A percentile compares a stretch with the other conserved stretches of the same genome.
Evolutionary conservation across 2,329 filamentous ascomycete genomes (phyloP).

Genomic region (Immersiporthe knoxdaviesiana): DNA sequence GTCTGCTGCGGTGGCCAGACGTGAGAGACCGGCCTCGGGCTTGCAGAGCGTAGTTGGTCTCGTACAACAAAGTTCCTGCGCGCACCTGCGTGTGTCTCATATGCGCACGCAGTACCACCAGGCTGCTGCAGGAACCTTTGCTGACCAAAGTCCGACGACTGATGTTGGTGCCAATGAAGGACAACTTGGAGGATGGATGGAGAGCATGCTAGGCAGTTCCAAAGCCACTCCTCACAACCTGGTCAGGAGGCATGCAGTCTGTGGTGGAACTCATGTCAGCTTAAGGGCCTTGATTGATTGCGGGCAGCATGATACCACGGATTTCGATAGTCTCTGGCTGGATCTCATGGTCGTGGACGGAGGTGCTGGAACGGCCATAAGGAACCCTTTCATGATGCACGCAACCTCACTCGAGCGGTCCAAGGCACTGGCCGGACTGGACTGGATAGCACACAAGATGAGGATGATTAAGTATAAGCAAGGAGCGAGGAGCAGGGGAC

Average conservation of each 20-base stretch:
- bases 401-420: background rate
- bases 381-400: background rate
- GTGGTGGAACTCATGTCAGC: background rate
- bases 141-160: background rate
- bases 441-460: background rate
- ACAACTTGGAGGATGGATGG: background rate
- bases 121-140: background rate
- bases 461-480: background rate
- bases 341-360: background rate
- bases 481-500: background rate
- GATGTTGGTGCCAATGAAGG: background rate
- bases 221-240: background rate
- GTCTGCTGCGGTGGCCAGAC: slow-evolving; percentile 2
- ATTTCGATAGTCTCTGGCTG: background rate
- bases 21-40: background rate
- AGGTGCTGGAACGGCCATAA: no score
- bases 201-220: background rate
- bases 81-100: background rate
- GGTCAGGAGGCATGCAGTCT: background rate
- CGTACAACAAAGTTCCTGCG: background rate
- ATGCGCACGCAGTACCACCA: background rate
- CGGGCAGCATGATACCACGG: background rate
- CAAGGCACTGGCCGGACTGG: background rate
- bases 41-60: background rate
- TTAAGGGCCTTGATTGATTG: background rate